phyloP scores from a whole-genome alignment of 371 early-diverging fungal genomes.

The Synchytrium microbalum region DNA sequence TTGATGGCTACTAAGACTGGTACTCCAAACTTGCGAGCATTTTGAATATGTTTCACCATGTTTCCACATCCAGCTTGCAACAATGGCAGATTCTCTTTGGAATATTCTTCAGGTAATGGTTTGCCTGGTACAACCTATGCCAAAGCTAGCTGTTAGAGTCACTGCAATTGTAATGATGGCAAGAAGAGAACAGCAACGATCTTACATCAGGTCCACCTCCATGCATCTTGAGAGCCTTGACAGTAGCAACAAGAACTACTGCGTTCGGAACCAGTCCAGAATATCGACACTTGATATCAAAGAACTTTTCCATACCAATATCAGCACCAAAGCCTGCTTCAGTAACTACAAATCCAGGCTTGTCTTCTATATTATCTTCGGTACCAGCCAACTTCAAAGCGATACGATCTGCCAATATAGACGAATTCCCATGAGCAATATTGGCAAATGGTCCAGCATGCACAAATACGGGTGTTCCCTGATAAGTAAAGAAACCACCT shows the following conservation, averaged over 20 bases:
- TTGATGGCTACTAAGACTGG: constrained; percentile 93
- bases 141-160: too few relatives aligned
- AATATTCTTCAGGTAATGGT: constrained; percentile 81
- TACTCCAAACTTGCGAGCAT: constrained; percentile 81
- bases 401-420: constrained; percentile 86
- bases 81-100: constrained; percentile 74
- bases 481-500: background rate
- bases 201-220: constrained; percentile 89
- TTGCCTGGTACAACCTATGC: constrained; percentile 65
- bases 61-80: constrained; percentile 77
- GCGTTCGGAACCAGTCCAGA: constrained; percentile 81
- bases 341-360: constrained; percentile 87
- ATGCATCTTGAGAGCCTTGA: constrained; percentile 93
- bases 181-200: too few relatives aligned
- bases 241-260: constrained; percentile 94
- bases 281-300: constrained; percentile 93
- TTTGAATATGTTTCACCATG: constrained; percentile 80
- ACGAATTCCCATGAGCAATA: constrained; percentile 95
- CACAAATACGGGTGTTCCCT: constrained; percentile 94
- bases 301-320: constrained; percentile 98
- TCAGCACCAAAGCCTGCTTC: constrained; percentile 98
- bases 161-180: too few relatives aligned
- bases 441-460: constrained; percentile 98
- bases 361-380: constrained; percentile 34
- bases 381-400: constrained; percentile 86